Percentiles rank a stretch among this genome's conserved stretches.
Conservation (phyloP, 768 basidiomycete species). For the Kwoniella newhampshirensis region DNA sequence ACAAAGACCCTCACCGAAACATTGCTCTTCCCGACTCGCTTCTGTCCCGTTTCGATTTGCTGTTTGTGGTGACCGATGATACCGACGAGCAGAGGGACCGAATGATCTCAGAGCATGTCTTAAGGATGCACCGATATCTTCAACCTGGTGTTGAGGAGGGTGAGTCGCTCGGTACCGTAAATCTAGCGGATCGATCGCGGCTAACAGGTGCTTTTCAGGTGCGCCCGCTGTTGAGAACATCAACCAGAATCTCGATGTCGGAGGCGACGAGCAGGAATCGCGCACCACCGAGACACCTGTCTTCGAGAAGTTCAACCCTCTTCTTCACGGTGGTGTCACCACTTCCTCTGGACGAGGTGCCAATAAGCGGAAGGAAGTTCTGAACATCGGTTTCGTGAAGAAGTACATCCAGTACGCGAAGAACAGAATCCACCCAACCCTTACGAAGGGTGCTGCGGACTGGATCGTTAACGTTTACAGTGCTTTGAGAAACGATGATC, state of each 20-base stretch:
- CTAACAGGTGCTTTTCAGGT: conserved; percentile 32
- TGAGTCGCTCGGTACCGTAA: conserved; percentile 43
- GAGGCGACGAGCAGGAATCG: conserved; percentile 65
- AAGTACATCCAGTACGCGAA: conserved; percentile 99
- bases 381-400: conserved; percentile 92
- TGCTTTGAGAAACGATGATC: conserved; percentile 83
- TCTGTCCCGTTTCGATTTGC: conserved; percentile 94
- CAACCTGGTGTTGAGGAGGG: conserved; percentile 97
- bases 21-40: conserved; percentile 97
- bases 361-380: conserved; percentile 72
- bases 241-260: conserved; percentile 81
- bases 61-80: conserved; percentile 98
- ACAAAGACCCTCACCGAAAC: conserved; percentile 98
- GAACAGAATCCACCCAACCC: conserved; percentile 73
- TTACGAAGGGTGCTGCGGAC: conserved; percentile 92
- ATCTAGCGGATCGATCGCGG: not conserved
- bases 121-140: conserved; percentile 94
- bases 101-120: conserved; percentile 92
- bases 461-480: conserved; percentile 91
- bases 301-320: conserved; percentile 94
- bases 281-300: conserved; percentile 67
- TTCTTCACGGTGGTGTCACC: conserved; percentile 81
- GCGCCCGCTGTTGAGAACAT: conserved; percentile 83
- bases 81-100: conserved; percentile 93
- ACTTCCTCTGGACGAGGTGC: conserved; percentile 58